Evolutionary conservation across 495 filamentous ascomycete genomes (phyloP).

Genomic region (Xylaria sp.): DNA sequence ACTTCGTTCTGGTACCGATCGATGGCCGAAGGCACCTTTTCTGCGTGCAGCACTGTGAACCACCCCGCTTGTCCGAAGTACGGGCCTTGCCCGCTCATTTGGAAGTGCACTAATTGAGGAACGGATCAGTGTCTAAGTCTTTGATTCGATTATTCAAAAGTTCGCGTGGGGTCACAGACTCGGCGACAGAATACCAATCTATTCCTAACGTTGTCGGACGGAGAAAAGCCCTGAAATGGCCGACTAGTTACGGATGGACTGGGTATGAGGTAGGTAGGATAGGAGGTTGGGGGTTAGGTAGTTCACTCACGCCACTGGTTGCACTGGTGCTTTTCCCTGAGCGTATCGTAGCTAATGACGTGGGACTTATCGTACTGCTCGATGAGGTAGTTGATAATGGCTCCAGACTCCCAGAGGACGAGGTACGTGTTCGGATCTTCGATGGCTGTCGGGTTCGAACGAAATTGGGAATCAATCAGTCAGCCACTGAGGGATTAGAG

Average conservation of each 20-base stretch:
- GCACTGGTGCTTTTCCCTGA: not conserved
- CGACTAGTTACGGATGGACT: no score
- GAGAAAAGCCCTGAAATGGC: no score
- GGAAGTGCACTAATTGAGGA: conserved; percentile 48
- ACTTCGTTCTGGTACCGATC: conserved; percentile 58
- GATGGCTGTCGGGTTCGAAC: conserved; percentile 49
- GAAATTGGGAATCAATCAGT: no score
- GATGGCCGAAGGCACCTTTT: conserved; percentile 54
- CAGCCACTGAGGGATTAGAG: no score
- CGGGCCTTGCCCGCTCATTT: conserved; percentile 67
- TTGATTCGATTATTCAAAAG: no score
- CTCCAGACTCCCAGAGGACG: conserved; percentile 68
- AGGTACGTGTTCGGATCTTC: conserved; percentile 68
- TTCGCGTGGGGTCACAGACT: no score
- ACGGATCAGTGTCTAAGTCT: not conserved
- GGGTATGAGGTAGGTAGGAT: no score
- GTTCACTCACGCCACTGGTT: conserved; percentile 11
- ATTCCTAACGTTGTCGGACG: no score
- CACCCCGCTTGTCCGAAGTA: conserved; percentile 62
- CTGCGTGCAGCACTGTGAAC: conserved; percentile 54
- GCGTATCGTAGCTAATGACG: conserved; percentile 52
- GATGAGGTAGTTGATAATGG: conserved; percentile 67
- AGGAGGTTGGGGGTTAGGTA: not conserved
- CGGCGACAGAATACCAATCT: no score
- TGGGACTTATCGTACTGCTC: conserved; percentile 66